These are phyloP conservation scores for Debaryomyces robertsiae DNA, from an alignment of 1,139 yeast species.

Conservation along the genomic window DNA sequence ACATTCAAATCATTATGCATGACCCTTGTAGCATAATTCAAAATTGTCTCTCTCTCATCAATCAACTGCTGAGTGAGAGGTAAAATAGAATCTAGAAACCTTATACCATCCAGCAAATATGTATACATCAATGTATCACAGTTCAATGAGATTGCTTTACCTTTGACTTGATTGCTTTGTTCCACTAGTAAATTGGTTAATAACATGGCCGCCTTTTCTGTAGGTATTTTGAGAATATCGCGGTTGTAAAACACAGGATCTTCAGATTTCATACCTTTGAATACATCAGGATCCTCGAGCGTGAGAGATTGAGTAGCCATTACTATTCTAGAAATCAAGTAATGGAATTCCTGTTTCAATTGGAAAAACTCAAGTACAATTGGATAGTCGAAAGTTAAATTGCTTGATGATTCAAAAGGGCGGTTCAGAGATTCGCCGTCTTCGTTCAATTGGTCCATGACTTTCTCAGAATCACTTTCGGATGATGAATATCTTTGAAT, in stretches of 20 bases:
- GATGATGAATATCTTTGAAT: slow-evolving; percentile 32
- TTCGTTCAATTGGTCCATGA: slow-evolving; percentile 3
- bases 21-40: slow-evolving; percentile 73
- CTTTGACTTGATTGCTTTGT: slow-evolving; percentile 43
- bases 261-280: slow-evolving; percentile 62
- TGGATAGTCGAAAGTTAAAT: slow-evolving; percentile 56
- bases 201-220: slow-evolving; percentile 54
- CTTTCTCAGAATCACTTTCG: slow-evolving; percentile 20
- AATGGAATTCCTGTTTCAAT: slow-evolving; percentile 73
- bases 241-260: slow-evolving; percentile 48
- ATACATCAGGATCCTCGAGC: slow-evolving; percentile 72
- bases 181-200: slow-evolving; percentile 48
- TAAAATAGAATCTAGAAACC: slow-evolving; percentile 47
- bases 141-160: slow-evolving; percentile 51
- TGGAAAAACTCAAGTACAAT: slow-evolving; percentile 74
- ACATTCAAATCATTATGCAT: slow-evolving; percentile 74
- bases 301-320: slow-evolving; percentile 74
- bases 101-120: slow-evolving; percentile 48
- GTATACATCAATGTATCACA: slow-evolving; percentile 49
- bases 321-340: slow-evolving; percentile 58
- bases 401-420: slow-evolving; percentile 11
- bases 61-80: slow-evolving; percentile 57
- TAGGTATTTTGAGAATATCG: slow-evolving; percentile 40
- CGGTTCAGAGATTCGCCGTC: background rate
- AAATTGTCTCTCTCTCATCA: slow-evolving; percentile 68